Percentiles rank a stretch among this genome's conserved stretches.
Evolutionary conservation across 495 filamentous ascomycete genomes (phyloP).

Genomic region (Aspergillus sclerotioniger): DNA sequence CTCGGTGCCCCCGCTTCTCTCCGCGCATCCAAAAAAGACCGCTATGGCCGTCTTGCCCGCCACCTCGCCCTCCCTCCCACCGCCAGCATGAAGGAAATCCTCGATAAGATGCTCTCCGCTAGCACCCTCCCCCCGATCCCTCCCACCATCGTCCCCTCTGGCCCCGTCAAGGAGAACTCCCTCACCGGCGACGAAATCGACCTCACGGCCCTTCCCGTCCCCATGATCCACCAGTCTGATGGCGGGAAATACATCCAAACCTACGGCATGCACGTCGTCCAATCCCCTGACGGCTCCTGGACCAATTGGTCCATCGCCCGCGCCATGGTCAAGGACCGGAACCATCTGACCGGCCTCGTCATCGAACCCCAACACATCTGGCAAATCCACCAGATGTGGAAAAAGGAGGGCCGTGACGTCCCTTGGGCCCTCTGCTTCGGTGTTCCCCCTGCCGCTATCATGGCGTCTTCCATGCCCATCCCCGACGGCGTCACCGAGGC

Average conservation of each 20-base stretch:
- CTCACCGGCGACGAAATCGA: conserved; percentile 34
- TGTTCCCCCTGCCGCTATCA: conserved; percentile 40
- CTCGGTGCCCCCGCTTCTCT: conserved; percentile 36
- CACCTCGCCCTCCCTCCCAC: conserved; percentile 30
- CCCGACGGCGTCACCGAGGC: conserved; percentile 35
- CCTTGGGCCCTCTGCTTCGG: conserved; percentile 39
- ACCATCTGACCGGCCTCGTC: conserved; percentile 26
- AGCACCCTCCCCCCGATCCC: conserved; percentile 23
- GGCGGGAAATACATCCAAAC: conserved; percentile 41
- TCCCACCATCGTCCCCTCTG: conserved; percentile 25
- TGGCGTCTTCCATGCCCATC: conserved; percentile 38
- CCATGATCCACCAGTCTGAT: conserved; percentile 34
- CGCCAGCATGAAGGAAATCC: conserved; percentile 26
- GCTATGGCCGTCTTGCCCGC: conserved; percentile 32
- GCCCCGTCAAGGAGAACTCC: conserved; percentile 33
- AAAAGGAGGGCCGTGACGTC: conserved; percentile 30
- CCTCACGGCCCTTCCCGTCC: conserved; percentile 29
- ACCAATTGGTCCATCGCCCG: conserved; percentile 43
- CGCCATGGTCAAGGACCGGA: conserved; percentile 37
- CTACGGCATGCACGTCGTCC: conserved; percentile 39
- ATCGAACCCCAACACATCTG: conserved; percentile 35
- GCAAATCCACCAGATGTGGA: conserved; percentile 37
- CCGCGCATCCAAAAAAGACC: conserved; percentile 16
- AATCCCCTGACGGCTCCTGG: conserved; percentile 34
- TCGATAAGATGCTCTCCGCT: conserved; percentile 28